These are phyloP conservation scores for Albifimbria verrucaria DNA, from an alignment of 2,329 filamentous ascomycete species.

Conservation along the genomic window DNA sequence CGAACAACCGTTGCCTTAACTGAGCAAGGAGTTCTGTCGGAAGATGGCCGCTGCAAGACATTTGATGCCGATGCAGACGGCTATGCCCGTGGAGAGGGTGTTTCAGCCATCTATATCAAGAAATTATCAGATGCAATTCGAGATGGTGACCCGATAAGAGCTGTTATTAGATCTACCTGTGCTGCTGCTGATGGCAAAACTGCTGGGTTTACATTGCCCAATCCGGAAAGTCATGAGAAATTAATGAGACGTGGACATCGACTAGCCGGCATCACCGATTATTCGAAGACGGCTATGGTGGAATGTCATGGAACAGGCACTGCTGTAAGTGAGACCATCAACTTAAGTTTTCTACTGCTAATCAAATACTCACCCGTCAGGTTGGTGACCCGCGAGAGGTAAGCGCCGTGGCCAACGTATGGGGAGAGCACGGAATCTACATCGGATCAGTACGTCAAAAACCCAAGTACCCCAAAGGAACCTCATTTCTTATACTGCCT, in stretches of 20 bases:
- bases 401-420: slow-evolving; percentile 25
- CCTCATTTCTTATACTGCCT: slow-evolving; percentile 4
- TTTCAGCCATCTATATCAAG: slow-evolving; percentile 37
- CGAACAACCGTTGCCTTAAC: slow-evolving; percentile 12
- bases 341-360: no score
- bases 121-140: slow-evolving; percentile 37
- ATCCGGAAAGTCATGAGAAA: slow-evolving; percentile 6
- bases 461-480: background rate
- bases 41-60: slow-evolving; percentile 17
- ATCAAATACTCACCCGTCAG: no score
- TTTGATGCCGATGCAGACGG: slow-evolving; percentile 40
- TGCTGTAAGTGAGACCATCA: no score
- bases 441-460: slow-evolving; percentile 19
- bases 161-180: slow-evolving; percentile 26
- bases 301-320: slow-evolving; percentile 25
- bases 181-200: slow-evolving; percentile 34
- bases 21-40: slow-evolving; percentile 17
- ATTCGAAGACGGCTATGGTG: slow-evolving; percentile 32
- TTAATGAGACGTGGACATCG: background rate
- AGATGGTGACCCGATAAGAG: slow-evolving; percentile 34
- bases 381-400: slow-evolving; percentile 37
- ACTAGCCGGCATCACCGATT: background rate
- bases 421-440: slow-evolving; percentile 17
- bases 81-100: slow-evolving; percentile 43
- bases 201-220: slow-evolving; percentile 37